Evolutionary conservation across 805 yeast species (phyloP).

Genomic region (Ogataea nitratoaversa): DNA sequence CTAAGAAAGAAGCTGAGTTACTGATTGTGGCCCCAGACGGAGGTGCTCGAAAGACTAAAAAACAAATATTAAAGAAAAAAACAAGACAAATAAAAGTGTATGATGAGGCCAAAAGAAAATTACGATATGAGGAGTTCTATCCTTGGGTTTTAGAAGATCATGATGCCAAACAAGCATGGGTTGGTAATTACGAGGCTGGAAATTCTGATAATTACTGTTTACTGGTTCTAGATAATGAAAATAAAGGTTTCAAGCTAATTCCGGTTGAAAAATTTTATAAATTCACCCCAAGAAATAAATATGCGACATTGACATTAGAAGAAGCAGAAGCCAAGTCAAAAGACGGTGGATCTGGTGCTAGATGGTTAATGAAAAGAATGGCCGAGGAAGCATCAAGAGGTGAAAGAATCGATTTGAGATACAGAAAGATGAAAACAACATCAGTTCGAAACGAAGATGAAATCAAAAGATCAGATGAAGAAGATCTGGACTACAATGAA

Average conservation of each 20-base stretch:
- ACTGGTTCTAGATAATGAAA: slow-evolving; percentile 78
- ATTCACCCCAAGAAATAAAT: slow-evolving; percentile 89
- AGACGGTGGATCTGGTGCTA: slow-evolving; percentile 64
- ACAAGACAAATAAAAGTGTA: slow-evolving; percentile 79
- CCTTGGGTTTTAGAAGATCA: slow-evolving; percentile 99
- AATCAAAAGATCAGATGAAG: slow-evolving; percentile 64
- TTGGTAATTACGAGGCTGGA: slow-evolving; percentile 92
- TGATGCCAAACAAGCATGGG: slow-evolving; percentile 91
- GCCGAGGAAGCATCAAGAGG: slow-evolving; percentile 58
- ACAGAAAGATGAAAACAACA: slow-evolving; percentile 39
- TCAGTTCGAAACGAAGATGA: slow-evolving; percentile 36
- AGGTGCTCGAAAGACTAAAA: slow-evolving; percentile 68
- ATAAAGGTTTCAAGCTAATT: slow-evolving; percentile 73
- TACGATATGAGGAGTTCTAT: slow-evolving; percentile 92
- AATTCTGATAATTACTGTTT: slow-evolving; percentile 80
- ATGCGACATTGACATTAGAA: slow-evolving; percentile 88
- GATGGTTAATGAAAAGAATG: slow-evolving; percentile 95
- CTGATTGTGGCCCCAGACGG: slow-evolving; percentile 91
- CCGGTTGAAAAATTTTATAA: slow-evolving; percentile 94
- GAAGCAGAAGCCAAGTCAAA: slow-evolving; percentile 96
- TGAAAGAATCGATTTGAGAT: slow-evolving; percentile 47
- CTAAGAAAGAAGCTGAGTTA: slow-evolving; percentile 40
- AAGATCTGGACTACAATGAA: slow-evolving; percentile 91
- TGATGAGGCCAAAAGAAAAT: slow-evolving; percentile 76
- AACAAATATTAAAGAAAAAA: slow-evolving; percentile 62